Evolutionary conservation across 345 rosid genomes (phyloP), one percentile per base, ranked within the genome.

Genomic region (Eucalyptus lansdowneana): DNA sequence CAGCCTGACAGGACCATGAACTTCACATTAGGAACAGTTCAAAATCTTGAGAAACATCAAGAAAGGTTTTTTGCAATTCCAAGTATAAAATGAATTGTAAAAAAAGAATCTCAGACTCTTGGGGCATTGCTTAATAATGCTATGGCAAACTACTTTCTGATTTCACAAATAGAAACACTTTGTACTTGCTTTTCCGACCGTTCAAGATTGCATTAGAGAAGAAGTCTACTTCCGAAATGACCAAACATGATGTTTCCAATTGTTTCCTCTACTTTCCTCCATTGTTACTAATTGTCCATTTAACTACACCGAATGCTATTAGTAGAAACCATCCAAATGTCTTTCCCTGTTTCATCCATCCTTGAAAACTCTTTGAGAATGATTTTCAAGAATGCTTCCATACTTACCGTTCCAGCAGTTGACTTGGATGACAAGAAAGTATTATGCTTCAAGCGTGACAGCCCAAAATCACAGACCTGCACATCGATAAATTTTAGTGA

Each of bases 391-490:
- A 42, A 42, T 0, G 44, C 44, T 2, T 42, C 44, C 44, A 1
- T 42, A 42, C 1, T 6, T 42, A 98, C 99, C 69, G 99, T 96
- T 94, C 99, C 99, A 29, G 99, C 99, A 29, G 99, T 96, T 92
- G 99, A 98, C 94, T 98, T 97, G 88, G 99, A 98, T 53, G 99
- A 98, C 88, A 97, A 90, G 89, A 96, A 98, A 29, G 99, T 96
- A 90, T 96, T 98, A 87, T 96, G 98, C 93, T 96, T 98, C 90
- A 98, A 93, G 91, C 99, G 97, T 58, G 99, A 98, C 92, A 97
- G 90, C 88, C 99, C 99, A 93, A 98, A 98, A 94, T 98, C 99
- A 91, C 94, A 80, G 14, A 98, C 99, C 99, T 98, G 93, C 93
- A 93, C 31, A 42, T 10, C 4, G 2, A 12, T 69, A 69, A 4